Percentiles rank a stretch among this genome's conserved stretches.
These are phyloP conservation scores for Chrysoporthe deuterocubensis DNA, from an alignment of 2,329 filamentous ascomycete species.

Conservation along the genomic window DNA sequence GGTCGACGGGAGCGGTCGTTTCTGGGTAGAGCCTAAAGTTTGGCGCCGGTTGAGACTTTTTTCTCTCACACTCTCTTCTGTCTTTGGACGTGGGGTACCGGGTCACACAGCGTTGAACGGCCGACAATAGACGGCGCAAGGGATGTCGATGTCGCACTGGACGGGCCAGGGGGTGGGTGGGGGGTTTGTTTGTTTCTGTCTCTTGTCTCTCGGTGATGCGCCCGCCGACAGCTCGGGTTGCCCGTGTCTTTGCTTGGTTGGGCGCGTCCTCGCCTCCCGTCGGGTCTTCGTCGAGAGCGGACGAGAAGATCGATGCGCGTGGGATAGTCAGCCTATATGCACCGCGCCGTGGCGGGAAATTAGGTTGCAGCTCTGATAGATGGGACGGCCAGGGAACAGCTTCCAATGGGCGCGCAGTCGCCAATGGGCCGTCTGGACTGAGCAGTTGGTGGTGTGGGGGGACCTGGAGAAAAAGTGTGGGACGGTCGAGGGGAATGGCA, in stretches of 20 bases:
- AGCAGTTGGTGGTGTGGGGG: slow-evolving; percentile 7
- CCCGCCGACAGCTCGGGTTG: neutral
- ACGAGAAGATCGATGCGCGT: too few relatives aligned
- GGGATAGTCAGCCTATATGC: neutral
- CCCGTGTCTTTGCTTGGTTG: neutral
- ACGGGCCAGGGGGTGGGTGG: neutral
- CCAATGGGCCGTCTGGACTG: neutral
- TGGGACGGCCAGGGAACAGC: slow-evolving; percentile 10
- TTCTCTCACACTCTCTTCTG: neutral
- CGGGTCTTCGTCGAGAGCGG: neutral
- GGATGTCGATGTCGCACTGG: slow-evolving; percentile 5
- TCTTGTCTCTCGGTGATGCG: neutral
- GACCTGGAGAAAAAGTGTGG: neutral
- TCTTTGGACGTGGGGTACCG: neutral
- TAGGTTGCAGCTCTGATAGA: slow-evolving; percentile 6
- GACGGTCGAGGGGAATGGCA: neutral
- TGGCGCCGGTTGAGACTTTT: neutral
- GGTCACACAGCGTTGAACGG: neutral
- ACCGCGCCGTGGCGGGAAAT: neutral
- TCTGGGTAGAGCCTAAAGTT: neutral
- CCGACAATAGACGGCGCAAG: slow-evolving; percentile 1
- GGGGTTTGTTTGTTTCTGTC: neutral
- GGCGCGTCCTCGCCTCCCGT: neutral
- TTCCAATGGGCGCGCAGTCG: neutral
- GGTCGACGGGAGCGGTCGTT: slow-evolving; percentile 1